Evolutionary conservation across 352 stramenopile genomes (phyloP), one percentile per base, ranked within the genome.

Genomic region (Pythium volutum): DNA sequence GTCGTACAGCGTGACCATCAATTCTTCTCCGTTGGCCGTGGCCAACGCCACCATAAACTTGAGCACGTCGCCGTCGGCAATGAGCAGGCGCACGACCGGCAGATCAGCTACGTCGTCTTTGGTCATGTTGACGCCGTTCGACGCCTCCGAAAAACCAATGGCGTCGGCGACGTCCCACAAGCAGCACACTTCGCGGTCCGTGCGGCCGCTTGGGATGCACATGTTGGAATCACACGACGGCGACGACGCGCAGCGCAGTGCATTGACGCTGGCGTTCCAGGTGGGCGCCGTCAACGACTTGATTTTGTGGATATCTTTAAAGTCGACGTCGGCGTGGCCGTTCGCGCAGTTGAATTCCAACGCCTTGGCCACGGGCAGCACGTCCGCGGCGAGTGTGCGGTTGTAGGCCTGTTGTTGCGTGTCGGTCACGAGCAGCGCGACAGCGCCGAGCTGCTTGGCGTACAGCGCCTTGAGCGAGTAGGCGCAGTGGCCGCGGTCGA

Each of bases 391-490:
- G 27, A 62, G 66, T 25, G 73, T 82, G 45, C 81, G 76, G 66
- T 91, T 88, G 67, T 82, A 84, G n/a, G 90, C 72, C 65, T 88
- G 66, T 54, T 78, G 69, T 20, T 81, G 70, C 36, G 82, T 91
- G 67, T 95, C 85, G 15, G 83, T 87, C 36, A 94, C 70, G 26
- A 96, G 70, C 14, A 96, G 60, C 29, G 84, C 78, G 14, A 71
- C 63, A 4, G 85, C 85, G 48, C 85, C 87, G 12, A 88, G 63
- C 39, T 80, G 60, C 55, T 92, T 74, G 3, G 87, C 87, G 53
- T 84, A 80, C 38, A 74, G 69, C 4, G 84, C 76, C 68, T 96
- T 96, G 46, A 91, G 73, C 3, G 73, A 70, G 63, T 90, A 96
- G 8, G 82, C 76, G 73, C 87, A 95, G 36, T 53, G 48, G 0